Base-by-base conservation (phyloP, 2,329 filamentous ascomycete species). In the Chaetomium globosum region DNA sequence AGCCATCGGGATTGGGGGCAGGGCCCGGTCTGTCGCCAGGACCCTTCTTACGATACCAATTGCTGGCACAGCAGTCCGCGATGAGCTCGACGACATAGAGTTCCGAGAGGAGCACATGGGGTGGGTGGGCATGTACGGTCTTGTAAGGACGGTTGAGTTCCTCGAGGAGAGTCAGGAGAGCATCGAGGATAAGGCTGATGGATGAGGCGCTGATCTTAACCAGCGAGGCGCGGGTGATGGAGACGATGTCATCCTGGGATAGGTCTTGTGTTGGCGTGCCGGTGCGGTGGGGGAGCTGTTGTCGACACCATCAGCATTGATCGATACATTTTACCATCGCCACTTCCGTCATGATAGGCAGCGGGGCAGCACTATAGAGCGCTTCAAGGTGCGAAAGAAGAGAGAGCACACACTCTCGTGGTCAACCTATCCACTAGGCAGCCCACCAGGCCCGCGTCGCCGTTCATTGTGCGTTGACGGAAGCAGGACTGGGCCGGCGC, bases 11-110 rank as follows among this genome's bases (percentile, higher is more conserved):
- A 23, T 36, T 60, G 54, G 68, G 69, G 52, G 72, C 68, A 13
- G 72, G 4, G 26, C 4, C 30, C 43, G 61, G 28, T 57, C 19
- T 52, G 56, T 48, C 64, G 53, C 68, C 59, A 13, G 59, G 49
- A 36, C 63, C 59, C 49, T 66, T 73, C 51, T 59, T 71, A n/a
- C 71, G 68, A 49, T 81, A 77, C 86, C 87, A 89, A 73, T 87
- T 82, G 61, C 83, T 82, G 59, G 82, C 81, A 70, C 86, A 89
- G 73, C 87, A 90, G 71, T 89, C 87, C 72, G 87, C 85, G 43
- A 87, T 80, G 51, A 90, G 78, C 56, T 84, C 81, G 58, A 89
- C 75, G n/a, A 89, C 78, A 71, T 87, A 89, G 56, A 87, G 78
- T 74, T 90, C 87, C 21, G 88, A 89, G 55, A 85, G 80, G 36